Evolutionary conservation across 2,329 filamentous ascomycete genomes (phyloP).

Genomic region (Colletotrichum limetticola): DNA sequence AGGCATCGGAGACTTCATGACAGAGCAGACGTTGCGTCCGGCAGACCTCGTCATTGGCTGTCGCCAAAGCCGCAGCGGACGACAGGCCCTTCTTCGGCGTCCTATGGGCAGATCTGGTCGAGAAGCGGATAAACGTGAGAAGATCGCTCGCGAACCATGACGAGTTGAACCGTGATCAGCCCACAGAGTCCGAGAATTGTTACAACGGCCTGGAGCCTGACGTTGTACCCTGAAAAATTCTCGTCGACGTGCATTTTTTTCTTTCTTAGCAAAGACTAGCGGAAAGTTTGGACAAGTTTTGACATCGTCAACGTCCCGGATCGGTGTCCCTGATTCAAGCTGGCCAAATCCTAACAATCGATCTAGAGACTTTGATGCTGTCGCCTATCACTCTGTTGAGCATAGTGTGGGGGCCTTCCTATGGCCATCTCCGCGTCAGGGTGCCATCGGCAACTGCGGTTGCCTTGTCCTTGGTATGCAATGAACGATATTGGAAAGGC

Average conservation of each 20-base stretch:
- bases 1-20: slow-evolving; percentile 7
- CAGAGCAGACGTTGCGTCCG: neutral
- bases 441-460: slow-evolving; percentile 23
- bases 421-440: neutral
- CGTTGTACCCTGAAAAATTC: neutral
- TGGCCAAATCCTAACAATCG: neutral
- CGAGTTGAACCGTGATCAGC: slow-evolving; percentile 11
- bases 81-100: slow-evolving; percentile 3
- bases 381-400: neutral
- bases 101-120: neutral
- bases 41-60: neutral
- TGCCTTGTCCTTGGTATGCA: slow-evolving; percentile 3
- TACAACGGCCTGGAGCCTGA: neutral
- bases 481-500: neutral
- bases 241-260: neutral
- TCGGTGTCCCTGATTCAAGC: slow-evolving; percentile 15
- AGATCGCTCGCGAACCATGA: slow-evolving; percentile 4
- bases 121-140: slow-evolving; percentile 6
- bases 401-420: neutral
- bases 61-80: neutral
- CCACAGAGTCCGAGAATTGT: neutral
- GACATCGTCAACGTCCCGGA: neutral
- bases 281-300: neutral
- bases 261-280: neutral
- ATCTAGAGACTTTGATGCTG: neutral